Percentiles rank a stretch among this genome's conserved stretches.
Conservation (phyloP, 345 rosid genomes). For the Arabidopsis arenosa region DNA sequence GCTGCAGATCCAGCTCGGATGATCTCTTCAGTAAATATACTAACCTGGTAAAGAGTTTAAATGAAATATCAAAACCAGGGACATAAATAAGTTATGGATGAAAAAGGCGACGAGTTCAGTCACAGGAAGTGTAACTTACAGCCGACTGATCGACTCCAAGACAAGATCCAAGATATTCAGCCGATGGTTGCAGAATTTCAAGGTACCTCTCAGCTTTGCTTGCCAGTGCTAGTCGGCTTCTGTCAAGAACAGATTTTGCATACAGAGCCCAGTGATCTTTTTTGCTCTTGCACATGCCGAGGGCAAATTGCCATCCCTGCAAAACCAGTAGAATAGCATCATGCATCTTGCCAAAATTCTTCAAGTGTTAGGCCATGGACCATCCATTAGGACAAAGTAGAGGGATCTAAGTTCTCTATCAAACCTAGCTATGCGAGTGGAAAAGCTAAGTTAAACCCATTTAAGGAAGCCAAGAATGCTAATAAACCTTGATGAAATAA, state of each 20-base stretch:
- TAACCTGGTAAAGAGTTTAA: conserved; percentile 57
- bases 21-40: conserved; percentile 94
- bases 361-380: conserved; percentile 19
- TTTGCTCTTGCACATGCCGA: conserved; percentile 64
- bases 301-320: conserved; percentile 88
- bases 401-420: neutral
- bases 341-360: conserved; percentile 16
- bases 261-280: conserved; percentile 81
- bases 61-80: conserved; percentile 1
- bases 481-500: conserved; percentile 10
- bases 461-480: conserved; percentile 17
- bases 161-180: conserved; percentile 88
- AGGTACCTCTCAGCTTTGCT: conserved; percentile 92
- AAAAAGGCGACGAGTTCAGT: conserved; percentile 13
- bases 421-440: conserved; percentile 13
- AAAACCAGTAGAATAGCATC: conserved; percentile 39
- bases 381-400: conserved; percentile 1
- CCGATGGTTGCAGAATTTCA: conserved; percentile 88
- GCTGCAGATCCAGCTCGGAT: conserved; percentile 99
- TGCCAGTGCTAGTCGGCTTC: conserved; percentile 89
- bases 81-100: conserved; percentile 7
- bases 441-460: neutral
- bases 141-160: conserved; percentile 88
- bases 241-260: conserved; percentile 94
- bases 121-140: conserved; percentile 58